Base-by-base conservation (phyloP, 2,329 filamentous ascomycete genomes). In the Diaporthe nobilis region DNA sequence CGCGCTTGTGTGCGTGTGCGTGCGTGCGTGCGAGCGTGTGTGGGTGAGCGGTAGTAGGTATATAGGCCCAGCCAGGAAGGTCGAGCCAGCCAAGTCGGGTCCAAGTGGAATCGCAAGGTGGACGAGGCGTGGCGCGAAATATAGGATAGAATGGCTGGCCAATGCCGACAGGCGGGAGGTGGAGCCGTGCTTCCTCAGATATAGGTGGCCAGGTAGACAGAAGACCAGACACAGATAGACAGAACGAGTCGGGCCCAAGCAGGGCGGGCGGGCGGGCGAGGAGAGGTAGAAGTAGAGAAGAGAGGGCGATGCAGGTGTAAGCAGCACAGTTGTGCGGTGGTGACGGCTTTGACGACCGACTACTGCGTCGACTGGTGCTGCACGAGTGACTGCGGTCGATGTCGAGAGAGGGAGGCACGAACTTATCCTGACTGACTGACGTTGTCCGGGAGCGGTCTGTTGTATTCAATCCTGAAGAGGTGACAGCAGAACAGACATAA, bases 61-160 rank as follows among this genome's bases (percentile, higher is more conserved):
- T 68, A 53, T 37, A 68, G 49, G 72, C 49, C 61, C 57, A 58
- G 58, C 47, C 34, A 73, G 47, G 31, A 25, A 25, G 44, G 31
- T 37, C n/a, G 47, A 68, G 65, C 28, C 47, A 68, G 65, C 28
- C 47, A 37, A 68, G 65, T 68, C 47, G 65, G 34, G 65, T 20
- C 34, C 17, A 71, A 12, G 53, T 47, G 57, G 60, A 74, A 61
- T 60, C 37, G 65, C 55, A 68, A 75, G 55, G 60, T 75, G 74
- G 31, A 73, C 47, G 65, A 63, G 25, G 60, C 49, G 65, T 68
- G 63, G 63, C 67, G 57, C 57, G 73, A 70, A 72, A 72, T 75
- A 53, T 39, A 53, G 31, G 63, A 67, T 71, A 67, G 28, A 67
- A 63, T 71, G 57, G 25, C 58, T 71, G 65, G 57, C 51, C 47